Evolutionary conservation across 2,329 filamentous ascomycete genomes (phyloP).

Genomic region (Nemania diffusa): DNA sequence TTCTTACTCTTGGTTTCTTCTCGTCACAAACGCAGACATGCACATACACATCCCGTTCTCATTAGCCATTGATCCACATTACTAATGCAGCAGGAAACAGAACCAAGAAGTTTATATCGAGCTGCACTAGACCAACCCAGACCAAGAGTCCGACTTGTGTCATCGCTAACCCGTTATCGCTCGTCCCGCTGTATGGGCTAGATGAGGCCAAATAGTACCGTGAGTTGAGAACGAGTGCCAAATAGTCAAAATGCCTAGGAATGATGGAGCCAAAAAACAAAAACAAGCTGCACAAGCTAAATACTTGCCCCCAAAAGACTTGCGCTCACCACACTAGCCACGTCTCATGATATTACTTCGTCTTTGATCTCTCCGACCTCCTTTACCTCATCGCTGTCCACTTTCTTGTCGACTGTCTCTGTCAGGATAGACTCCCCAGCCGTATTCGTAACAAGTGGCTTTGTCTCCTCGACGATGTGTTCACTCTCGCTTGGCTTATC

Average conservation of each 20-base stretch:
- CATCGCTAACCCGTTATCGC: background rate
- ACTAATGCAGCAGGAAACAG: background rate
- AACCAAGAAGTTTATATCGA: background rate
- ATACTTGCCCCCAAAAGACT: background rate
- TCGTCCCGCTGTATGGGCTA: background rate
- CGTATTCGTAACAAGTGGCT: slow-evolving; percentile 47
- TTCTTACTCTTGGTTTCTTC: background rate
- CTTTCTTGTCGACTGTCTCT: slow-evolving; percentile 47
- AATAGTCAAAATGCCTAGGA: slow-evolving; percentile 8
- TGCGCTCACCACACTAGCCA: background rate
- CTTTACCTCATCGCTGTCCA: slow-evolving; percentile 45
- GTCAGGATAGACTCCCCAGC: slow-evolving; percentile 49
- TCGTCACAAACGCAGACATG: background rate
- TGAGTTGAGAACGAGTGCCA: slow-evolving; percentile 6
- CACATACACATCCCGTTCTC: background rate
- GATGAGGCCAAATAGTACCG: background rate
- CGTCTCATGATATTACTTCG: slow-evolving; percentile 42
- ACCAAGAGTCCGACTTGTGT: background rate
- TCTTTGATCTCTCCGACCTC: slow-evolving; percentile 44
- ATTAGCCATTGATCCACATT: background rate
- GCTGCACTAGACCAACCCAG: background rate
- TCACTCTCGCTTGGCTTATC: slow-evolving; percentile 30
- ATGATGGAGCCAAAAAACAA: slow-evolving; percentile 5
- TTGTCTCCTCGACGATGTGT: slow-evolving; percentile 42
- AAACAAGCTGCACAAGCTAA: background rate